Conservation (phyloP, 768 basidiomycete species). For the Trametes cingulata region DNA sequence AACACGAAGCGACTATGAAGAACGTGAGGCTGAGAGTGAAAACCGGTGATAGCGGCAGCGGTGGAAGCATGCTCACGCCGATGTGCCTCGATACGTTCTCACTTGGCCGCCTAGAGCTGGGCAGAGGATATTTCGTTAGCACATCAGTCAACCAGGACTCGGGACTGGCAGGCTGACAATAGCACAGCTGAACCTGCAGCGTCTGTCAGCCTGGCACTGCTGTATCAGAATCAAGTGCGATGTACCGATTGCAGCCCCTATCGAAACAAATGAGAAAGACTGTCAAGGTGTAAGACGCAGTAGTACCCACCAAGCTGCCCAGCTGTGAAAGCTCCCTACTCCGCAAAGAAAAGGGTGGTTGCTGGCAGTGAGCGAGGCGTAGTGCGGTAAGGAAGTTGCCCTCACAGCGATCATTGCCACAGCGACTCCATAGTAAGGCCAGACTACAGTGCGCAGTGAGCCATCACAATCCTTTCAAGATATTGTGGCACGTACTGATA, state of each 20-base stretch:
- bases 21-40: background rate
- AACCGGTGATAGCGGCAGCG: background rate
- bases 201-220: too few relatives aligned
- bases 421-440: background rate
- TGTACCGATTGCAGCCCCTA: background rate
- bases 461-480: too few relatives aligned
- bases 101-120: background rate
- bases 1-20: background rate
- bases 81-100: background rate
- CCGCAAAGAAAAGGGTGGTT: background rate
- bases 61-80: background rate
- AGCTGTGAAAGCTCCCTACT: background rate
- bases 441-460: background rate
- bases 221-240: background rate
- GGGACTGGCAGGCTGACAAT: slow-evolving; percentile 1
- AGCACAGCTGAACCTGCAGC: background rate
- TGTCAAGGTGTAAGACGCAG: background rate
- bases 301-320: slow-evolving; percentile 1
- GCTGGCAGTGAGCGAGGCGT: background rate
- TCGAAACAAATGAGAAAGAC: too few relatives aligned
- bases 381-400: background rate
- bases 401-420: slow-evolving; percentile 1
- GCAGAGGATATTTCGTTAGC: too few relatives aligned
- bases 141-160: too few relatives aligned
- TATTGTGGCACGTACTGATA: slow-evolving; percentile 1